Evolutionary conservation across 257 asterid genomes (phyloP), one percentile per base, ranked within the genome.

Genomic region (Nicotiana attenuata): DNA sequence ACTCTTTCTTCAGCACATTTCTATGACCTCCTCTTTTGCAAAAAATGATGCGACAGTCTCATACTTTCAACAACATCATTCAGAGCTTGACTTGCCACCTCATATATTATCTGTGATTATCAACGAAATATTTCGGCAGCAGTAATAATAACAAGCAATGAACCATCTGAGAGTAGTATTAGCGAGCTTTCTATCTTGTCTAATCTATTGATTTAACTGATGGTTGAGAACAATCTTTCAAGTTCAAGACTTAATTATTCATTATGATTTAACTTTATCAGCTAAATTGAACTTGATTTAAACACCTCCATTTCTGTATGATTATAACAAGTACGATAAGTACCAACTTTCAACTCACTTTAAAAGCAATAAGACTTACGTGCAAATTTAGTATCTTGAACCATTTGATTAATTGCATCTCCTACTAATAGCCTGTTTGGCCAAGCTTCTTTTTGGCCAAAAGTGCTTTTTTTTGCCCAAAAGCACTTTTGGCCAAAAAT

Each of bases 291-390:
- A 26, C 28, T 26, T 26, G 28, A 26, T 26, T 26, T 26, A 26
- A 26, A 26, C 28, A 26, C 1, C 1, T 26, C 28, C 28, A 26
- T 26, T 26, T 26, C 28, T 26, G 1, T 26, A 26, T 26, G 28
- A 26, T 26, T 26, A 26, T 26, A 26, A 26, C 28, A 26, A 26
- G 28, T 26, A 26, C 1, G 28, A 26, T 26, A 26, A 26, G 28
- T 26, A 1, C 28, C 28, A 26, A 26, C 28, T 26, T 26, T 26
- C 28, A n/a, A n/a, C n/a, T n/a, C n/a, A n/a, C n/a, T n/a, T 85
- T 92, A 22, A 95, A 92, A 26, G 98, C 98, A 47, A 94, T 89
- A 45, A 65, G 90, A 59, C 98, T 95, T 1, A 89, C 89, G 4
- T 17, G 92, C 90, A 5, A 97, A 88, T 19, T 97, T 79, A 10